Evolutionary conservation across 257 asterid species (phyloP).

Genomic region (Plantago ovata): DNA sequence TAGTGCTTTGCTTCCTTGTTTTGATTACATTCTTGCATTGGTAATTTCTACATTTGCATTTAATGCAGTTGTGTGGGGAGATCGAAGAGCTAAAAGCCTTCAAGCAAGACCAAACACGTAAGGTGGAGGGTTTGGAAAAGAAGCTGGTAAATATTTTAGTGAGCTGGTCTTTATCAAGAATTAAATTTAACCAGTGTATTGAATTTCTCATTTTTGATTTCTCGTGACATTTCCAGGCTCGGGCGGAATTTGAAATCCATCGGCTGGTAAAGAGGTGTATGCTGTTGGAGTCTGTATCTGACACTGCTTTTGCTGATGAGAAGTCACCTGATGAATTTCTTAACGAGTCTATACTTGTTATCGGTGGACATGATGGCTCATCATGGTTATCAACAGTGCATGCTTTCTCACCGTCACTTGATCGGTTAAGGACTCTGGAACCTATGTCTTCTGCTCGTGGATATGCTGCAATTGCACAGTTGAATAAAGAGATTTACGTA

Average conservation of each 20-base stretch:
- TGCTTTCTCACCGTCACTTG: slow-evolving; percentile 61
- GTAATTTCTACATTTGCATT: slow-evolving; percentile 19
- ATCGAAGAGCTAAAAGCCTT: slow-evolving; percentile 48
- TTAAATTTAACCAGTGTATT: not conserved
- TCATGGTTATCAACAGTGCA: slow-evolving; percentile 59
- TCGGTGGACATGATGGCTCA: slow-evolving; percentile 82
- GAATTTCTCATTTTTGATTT: slow-evolving; percentile 7
- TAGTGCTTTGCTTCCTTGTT: too few species aligned
- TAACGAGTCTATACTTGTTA: slow-evolving; percentile 49
- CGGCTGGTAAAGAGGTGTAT: slow-evolving; percentile 38
- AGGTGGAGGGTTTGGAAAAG: slow-evolving; percentile 39
- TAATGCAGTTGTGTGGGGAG: slow-evolving; percentile 51
- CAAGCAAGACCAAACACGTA: slow-evolving; percentile 43
- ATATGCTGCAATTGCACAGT: slow-evolving; percentile 54
- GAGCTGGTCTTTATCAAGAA: slow-evolving; percentile 8
- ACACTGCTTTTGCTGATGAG: slow-evolving; percentile 30
- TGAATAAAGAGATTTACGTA: slow-evolving; percentile 60
- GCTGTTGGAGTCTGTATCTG: slow-evolving; percentile 43
- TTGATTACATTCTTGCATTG: not conserved
- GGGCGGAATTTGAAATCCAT: slow-evolving; percentile 54
- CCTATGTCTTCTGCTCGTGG: slow-evolving; percentile 64
- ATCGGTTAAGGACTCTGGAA: slow-evolving; percentile 50
- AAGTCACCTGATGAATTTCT: slow-evolving; percentile 35
- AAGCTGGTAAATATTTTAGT: slow-evolving; percentile 55
- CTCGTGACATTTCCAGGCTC: slow-evolving; percentile 41